These are phyloP conservation scores for Beauveria brongniartii DNA, from an alignment of 2,329 filamentous ascomycete genomes.

Conservation along the genomic window DNA sequence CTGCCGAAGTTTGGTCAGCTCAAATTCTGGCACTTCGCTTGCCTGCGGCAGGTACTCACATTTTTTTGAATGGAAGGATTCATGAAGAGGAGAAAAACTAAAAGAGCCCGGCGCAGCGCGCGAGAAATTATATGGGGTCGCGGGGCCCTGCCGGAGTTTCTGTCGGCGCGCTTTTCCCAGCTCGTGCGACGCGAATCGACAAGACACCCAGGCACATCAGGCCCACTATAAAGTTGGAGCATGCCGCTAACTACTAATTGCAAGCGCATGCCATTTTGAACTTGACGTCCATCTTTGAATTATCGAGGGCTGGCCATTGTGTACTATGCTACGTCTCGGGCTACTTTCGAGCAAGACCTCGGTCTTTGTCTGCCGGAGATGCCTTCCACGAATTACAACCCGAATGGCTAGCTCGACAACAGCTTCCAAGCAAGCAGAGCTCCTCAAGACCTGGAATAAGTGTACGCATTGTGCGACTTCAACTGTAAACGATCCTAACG, in stretches of 20 bases:
- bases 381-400: not conserved
- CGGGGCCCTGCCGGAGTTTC: conserved; percentile 19
- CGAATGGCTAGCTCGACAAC: conserved; percentile 4
- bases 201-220: not conserved
- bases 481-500: not conserved
- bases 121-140: conserved; percentile 29
- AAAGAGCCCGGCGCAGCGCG: conserved; percentile 22
- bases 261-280: not conserved
- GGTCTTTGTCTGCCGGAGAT: not conserved
- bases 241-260: not conserved
- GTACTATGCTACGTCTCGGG: not conserved
- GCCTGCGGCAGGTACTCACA: conserved; percentile 50
- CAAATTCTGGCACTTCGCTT: conserved; percentile 14
- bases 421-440: conserved; percentile 16
- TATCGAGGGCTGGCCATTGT: not conserved
- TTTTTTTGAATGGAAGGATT: conserved; percentile 99
- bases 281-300: not conserved
- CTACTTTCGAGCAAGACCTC: not conserved
- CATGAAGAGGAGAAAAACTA: conserved; percentile 52
- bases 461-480: conserved; percentile 18
- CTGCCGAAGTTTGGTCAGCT: conserved; percentile 40
- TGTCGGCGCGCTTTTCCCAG: conserved; percentile 17
- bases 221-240: conserved; percentile 10
- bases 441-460: conserved; percentile 23
- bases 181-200: no score